These are phyloP conservation scores for Castanea mollissima DNA, from an alignment of 306 rosid genomes.

Conservation along the genomic window DNA sequence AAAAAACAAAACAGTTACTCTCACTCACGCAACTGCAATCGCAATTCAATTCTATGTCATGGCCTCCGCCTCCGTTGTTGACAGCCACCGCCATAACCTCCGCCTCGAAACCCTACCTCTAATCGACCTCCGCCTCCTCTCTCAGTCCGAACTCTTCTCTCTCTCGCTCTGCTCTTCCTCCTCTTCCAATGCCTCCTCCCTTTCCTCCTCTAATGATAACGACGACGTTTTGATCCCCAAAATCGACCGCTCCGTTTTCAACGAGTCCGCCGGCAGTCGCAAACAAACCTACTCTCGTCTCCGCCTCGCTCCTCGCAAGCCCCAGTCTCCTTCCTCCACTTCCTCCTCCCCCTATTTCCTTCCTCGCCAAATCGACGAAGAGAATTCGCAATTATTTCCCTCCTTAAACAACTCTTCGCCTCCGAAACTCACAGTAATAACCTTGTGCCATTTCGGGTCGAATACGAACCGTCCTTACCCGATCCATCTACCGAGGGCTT, in stretches of 20 bases:
- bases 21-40: not conserved
- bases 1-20: no score
- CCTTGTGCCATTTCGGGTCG: slow-evolving; percentile 34
- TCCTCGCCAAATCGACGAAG: slow-evolving; percentile 35
- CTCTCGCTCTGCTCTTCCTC: slow-evolving; percentile 54
- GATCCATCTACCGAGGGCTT: not conserved
- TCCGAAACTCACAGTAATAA: slow-evolving; percentile 26
- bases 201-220: slow-evolving; percentile 27
- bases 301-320: slow-evolving; percentile 63
- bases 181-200: slow-evolving; percentile 5
- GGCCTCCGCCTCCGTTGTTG: slow-evolving; percentile 43
- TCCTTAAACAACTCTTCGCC: slow-evolving; percentile 58
- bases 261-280: slow-evolving; percentile 93
- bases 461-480: slow-evolving; percentile 21
- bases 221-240: slow-evolving; percentile 59
- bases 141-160: slow-evolving; percentile 68
- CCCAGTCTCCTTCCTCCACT: slow-evolving; percentile 25
- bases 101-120: slow-evolving; percentile 40
- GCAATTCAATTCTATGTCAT: slow-evolving; percentile 40
- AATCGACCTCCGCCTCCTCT: slow-evolving; percentile 63
- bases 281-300: slow-evolving; percentile 85
- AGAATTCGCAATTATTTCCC: slow-evolving; percentile 42
- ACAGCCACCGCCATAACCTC: slow-evolving; percentile 23
- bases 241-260: slow-evolving; percentile 88
- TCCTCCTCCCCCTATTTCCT: slow-evolving; percentile 24